These are phyloP conservation scores for Venturia asperata DNA, from an alignment of 2,329 filamentous ascomycete genomes.

Conservation along the genomic window DNA sequence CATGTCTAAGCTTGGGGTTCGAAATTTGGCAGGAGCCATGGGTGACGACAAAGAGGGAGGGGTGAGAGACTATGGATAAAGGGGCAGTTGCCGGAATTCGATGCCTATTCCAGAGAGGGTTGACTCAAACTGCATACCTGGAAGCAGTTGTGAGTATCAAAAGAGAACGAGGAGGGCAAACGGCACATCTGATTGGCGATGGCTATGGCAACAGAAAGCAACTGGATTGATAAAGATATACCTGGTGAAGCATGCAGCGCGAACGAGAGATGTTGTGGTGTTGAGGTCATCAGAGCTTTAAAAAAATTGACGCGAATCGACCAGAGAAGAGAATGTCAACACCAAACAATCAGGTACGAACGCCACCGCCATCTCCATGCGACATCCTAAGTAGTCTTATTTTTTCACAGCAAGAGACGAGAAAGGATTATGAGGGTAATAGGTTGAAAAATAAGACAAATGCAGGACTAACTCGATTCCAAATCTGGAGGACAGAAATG, in stretches of 20 bases:
- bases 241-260: neutral
- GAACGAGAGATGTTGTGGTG: neutral
- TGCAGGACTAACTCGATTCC: too few relatives aligned
- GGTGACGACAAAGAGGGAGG: neutral
- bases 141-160: neutral
- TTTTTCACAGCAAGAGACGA: too few relatives aligned
- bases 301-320: neutral
- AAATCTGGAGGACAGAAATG: too few relatives aligned
- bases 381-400: too few relatives aligned
- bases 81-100: neutral
- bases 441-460: too few relatives aligned
- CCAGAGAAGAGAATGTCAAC: neutral
- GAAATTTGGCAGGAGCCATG: neutral
- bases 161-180: neutral
- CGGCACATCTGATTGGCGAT: neutral
- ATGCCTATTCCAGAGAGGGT: neutral
- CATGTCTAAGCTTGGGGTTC: neutral
- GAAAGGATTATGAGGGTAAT: too few relatives aligned
- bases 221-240: neutral
- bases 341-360: too few relatives aligned
- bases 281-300: neutral
- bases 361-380: too few relatives aligned
- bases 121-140: neutral
- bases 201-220: neutral
- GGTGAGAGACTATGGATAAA: neutral